These are phyloP conservation scores for Amphibolis antarctica DNA, from an alignment of 106 monocot genomes.

Conservation along the genomic window DNA sequence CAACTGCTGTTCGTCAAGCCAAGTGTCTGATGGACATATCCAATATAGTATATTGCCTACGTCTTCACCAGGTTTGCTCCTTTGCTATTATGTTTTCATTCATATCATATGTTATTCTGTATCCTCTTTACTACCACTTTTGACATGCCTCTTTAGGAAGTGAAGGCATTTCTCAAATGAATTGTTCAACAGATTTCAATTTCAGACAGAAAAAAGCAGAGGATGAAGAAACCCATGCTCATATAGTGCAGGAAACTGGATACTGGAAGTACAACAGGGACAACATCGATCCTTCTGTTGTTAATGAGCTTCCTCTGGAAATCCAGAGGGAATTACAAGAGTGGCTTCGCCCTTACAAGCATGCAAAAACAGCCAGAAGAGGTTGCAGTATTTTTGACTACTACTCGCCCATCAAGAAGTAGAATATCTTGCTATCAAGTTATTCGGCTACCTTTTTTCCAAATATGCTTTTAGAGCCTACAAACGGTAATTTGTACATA, in stretches of 20 bases:
- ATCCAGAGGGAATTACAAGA: conserved; percentile 62
- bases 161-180: conserved; percentile 11
- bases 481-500: too few relatives aligned
- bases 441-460: too few relatives aligned
- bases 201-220: conserved; percentile 3
- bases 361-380: conserved; percentile 23
- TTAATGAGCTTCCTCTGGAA: conserved; percentile 74
- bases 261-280: conserved; percentile 43
- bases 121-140: not conserved
- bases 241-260: conserved; percentile 3
- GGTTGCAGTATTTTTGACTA: conserved; percentile 47
- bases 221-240: not conserved
- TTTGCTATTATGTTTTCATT: not conserved
- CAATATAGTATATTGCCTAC: not conserved
- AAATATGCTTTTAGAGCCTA: too few relatives aligned
- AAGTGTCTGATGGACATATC: not conserved
- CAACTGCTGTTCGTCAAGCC: conserved; percentile 6
- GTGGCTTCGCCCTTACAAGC: conserved; percentile 57
- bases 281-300: conserved; percentile 63
- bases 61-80: not conserved
- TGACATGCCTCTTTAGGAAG: conserved; percentile 3
- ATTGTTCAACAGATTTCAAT: conserved; percentile 2
- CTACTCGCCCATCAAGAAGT: conserved; percentile 38
- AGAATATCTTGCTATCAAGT: not conserved
- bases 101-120: not conserved